A percentile compares a stretch with the other conserved stretches of the same genome.
Evolutionary conservation across 2,329 filamentous ascomycete genomes (phyloP).

Genomic region (Cladosporium sp.): DNA sequence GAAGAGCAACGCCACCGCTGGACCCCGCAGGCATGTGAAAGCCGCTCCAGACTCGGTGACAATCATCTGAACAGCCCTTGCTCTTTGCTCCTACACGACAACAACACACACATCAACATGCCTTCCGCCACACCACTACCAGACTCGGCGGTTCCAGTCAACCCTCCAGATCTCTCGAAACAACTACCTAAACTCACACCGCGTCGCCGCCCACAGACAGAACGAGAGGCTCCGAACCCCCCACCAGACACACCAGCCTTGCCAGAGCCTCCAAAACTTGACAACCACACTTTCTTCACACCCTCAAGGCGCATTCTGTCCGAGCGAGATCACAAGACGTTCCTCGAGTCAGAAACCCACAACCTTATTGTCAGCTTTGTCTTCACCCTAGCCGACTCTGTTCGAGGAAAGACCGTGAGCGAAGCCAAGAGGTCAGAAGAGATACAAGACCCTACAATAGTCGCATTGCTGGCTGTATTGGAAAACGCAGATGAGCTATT

Average conservation of each 20-base stretch:
- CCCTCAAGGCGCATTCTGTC: slow-evolving; percentile 83
- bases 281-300: slow-evolving; percentile 58
- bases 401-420: slow-evolving; percentile 68
- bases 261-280: slow-evolving; percentile 61
- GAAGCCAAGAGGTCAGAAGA: slow-evolving; percentile 52
- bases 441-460: slow-evolving; percentile 61
- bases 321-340: slow-evolving; percentile 74
- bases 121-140: slow-evolving; percentile 21
- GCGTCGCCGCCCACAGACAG: slow-evolving; percentile 55
- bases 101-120: slow-evolving; percentile 21
- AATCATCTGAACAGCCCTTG: neutral
- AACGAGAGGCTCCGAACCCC: slow-evolving; percentile 50
- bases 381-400: slow-evolving; percentile 80
- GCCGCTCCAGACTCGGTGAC: neutral
- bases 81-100: neutral
- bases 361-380: slow-evolving; percentile 78
- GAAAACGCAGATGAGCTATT: slow-evolving; percentile 68
- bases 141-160: slow-evolving; percentile 20
- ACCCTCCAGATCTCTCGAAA: slow-evolving; percentile 50
- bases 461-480: slow-evolving; percentile 68
- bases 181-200: slow-evolving; percentile 69
- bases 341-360: slow-evolving; percentile 74
- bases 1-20: neutral
- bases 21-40: slow-evolving; percentile 12
- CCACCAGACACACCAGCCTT: slow-evolving; percentile 75